Percentiles rank a stretch among this genome's conserved stretches.
Conservation (phyloP, 441 rosid genomes). For the Mallotus repandus region DNA sequence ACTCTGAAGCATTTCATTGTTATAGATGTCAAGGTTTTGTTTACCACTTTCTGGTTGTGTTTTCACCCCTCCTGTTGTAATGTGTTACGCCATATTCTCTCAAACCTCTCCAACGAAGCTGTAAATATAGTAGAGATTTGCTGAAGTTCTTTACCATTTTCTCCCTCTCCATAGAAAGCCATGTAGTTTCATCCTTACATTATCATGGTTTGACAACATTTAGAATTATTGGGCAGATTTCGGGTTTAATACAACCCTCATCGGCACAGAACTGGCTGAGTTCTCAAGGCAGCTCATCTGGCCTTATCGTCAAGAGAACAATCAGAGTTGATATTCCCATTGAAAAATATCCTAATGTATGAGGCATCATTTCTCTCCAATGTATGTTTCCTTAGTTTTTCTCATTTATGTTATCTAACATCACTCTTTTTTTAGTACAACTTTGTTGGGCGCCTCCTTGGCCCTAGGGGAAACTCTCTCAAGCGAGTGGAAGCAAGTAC, state of each 20-base stretch:
- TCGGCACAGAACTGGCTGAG: constrained; percentile 75
- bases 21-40: constrained; percentile 19
- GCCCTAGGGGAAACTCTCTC: constrained; percentile 97
- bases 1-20: constrained; percentile 11
- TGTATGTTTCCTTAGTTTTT: background rate
- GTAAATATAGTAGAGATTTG: background rate
- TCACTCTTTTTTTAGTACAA: constrained; percentile 60
- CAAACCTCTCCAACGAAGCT: constrained; percentile 10
- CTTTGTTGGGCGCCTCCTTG: constrained; percentile 98
- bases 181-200: background rate
- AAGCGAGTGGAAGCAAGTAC: constrained; percentile 96
- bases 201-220: constrained; percentile 20
- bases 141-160: constrained; percentile 10
- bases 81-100: background rate
- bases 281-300: constrained; percentile 79
- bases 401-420: constrained; percentile 22
- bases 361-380: constrained; percentile 24
- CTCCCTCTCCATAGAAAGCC: background rate
- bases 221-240: constrained; percentile 56
- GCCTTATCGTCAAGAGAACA: constrained; percentile 85
- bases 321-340: constrained; percentile 95
- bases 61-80: constrained; percentile 1
- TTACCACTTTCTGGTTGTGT: constrained; percentile 5
- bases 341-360: constrained; percentile 79
- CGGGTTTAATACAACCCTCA: constrained; percentile 61